Evolutionary conservation across 2,329 filamentous ascomycete genomes (phyloP).

Genomic region (Leptographium wingfieldii): DNA sequence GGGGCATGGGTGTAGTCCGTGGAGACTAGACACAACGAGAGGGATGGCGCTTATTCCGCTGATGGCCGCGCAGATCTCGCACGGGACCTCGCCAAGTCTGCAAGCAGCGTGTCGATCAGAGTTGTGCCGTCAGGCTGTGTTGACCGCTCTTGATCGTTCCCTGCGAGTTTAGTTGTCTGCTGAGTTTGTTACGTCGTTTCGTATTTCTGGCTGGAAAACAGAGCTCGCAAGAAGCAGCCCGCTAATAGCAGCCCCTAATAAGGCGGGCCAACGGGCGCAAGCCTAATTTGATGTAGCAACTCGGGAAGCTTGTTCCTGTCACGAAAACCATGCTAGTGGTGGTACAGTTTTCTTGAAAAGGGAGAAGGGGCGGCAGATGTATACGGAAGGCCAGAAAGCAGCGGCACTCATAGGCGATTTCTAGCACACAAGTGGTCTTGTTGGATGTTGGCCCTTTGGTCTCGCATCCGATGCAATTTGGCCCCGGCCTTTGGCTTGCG

Average conservation of each 20-base stretch:
- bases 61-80: not conserved
- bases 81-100: not conserved
- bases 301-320: not conserved
- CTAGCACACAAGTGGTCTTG: not conserved
- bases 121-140: not conserved
- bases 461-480: not conserved
- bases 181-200: not conserved
- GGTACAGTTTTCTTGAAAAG: not conserved
- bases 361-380: not conserved
- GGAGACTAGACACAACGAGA: not conserved
- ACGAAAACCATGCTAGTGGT: not conserved
- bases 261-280: not conserved
- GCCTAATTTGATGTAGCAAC: not conserved
- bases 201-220: not conserved
- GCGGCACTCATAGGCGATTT: not conserved
- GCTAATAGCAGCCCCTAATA: not conserved
- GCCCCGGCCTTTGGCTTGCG: not conserved
- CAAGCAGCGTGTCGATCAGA: not conserved
- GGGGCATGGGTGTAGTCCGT: not conserved
- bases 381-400: not conserved
- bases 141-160: too few relatives aligned
- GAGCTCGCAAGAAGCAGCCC: not conserved
- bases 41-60: not conserved
- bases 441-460: not conserved
- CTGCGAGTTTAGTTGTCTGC: too few relatives aligned